Evolutionary conservation across 805 yeast species (phyloP).

Genomic region (Saturnispora kantuleensis): DNA sequence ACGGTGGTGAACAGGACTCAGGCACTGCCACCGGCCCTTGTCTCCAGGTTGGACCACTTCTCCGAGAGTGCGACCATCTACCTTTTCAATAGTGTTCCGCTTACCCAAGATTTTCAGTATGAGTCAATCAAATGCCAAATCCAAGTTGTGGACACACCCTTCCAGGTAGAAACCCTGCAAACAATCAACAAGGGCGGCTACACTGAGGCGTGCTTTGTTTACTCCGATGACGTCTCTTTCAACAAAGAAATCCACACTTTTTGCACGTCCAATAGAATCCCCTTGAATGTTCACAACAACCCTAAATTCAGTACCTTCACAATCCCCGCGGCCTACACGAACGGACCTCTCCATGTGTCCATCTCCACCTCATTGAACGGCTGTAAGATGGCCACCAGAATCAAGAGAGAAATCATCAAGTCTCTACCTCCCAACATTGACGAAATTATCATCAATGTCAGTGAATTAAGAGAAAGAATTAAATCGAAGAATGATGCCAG

Average conservation of each 20-base stretch:
- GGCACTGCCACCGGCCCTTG: not conserved
- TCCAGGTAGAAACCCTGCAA: not conserved
- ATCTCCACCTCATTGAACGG: slow-evolving; percentile 85
- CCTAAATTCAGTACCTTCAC: slow-evolving; percentile 69
- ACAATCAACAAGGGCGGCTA: not conserved
- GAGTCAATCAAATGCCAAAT: too few species aligned
- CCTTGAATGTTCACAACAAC: slow-evolving; percentile 70
- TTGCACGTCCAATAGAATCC: slow-evolving; percentile 61
- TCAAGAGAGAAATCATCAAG: slow-evolving; percentile 62
- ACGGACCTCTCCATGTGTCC: slow-evolving; percentile 68
- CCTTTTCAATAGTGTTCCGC: too few species aligned
- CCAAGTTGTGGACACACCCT: too few species aligned
- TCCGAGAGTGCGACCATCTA: too few species aligned
- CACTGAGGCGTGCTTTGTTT: slow-evolving; percentile 3
- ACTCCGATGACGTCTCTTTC: not conserved
- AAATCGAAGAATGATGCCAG: slow-evolving; percentile 29
- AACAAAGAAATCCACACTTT: slow-evolving; percentile 30
- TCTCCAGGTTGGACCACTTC: slow-evolving; percentile 2
- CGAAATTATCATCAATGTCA: slow-evolving; percentile 57
- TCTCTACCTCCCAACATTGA: slow-evolving; percentile 64
- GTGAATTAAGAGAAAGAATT: slow-evolving; percentile 41
- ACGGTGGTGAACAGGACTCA: not conserved
- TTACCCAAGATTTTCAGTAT: too few species aligned
- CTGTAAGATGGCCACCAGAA: slow-evolving; percentile 72
- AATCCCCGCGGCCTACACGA: slow-evolving; percentile 56